Evolutionary conservation across 2,329 filamentous ascomycete species (phyloP).

Genomic region (Talaromyces sp.): DNA sequence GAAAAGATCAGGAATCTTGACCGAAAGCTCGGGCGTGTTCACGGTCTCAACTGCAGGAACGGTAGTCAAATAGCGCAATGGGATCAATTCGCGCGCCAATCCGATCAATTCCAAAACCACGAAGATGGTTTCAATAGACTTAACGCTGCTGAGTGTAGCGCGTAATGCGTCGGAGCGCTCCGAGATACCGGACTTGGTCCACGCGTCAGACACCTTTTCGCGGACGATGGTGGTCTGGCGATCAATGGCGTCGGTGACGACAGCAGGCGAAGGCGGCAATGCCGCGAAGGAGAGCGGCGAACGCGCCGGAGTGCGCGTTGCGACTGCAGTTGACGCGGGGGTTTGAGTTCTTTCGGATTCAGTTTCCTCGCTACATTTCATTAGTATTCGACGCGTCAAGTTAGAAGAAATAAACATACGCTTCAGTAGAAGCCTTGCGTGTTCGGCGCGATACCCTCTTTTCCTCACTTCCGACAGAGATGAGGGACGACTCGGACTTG

Average conservation of each 20-base stretch:
- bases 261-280: conserved; percentile 74
- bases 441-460: conserved; percentile 38
- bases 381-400: conserved; percentile 17
- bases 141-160: conserved; percentile 65
- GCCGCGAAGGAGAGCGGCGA: conserved; percentile 54
- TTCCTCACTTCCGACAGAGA: conserved; percentile 28
- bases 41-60: conserved; percentile 60
- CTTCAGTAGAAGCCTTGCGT: conserved; percentile 40
- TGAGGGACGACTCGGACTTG: conserved; percentile 33
- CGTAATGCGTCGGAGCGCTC: conserved; percentile 60
- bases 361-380: conserved; percentile 22
- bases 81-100: conserved; percentile 67
- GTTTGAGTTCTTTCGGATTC: conserved; percentile 40
- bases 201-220: conserved; percentile 33
- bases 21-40: conserved; percentile 55
- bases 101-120: conserved; percentile 66
- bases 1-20: conserved; percentile 78
- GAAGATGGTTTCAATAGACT: conserved; percentile 65
- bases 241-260: conserved; percentile 73
- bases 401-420: conserved; percentile 19
- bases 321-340: conserved; percentile 50
- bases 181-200: conserved; percentile 34
- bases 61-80: conserved; percentile 68
- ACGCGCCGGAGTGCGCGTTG: conserved; percentile 31
- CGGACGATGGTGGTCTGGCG: conserved; percentile 48